Base-by-base conservation (phyloP, 2,329 filamentous ascomycete species). In the Stachybotrys chartarum region DNA sequence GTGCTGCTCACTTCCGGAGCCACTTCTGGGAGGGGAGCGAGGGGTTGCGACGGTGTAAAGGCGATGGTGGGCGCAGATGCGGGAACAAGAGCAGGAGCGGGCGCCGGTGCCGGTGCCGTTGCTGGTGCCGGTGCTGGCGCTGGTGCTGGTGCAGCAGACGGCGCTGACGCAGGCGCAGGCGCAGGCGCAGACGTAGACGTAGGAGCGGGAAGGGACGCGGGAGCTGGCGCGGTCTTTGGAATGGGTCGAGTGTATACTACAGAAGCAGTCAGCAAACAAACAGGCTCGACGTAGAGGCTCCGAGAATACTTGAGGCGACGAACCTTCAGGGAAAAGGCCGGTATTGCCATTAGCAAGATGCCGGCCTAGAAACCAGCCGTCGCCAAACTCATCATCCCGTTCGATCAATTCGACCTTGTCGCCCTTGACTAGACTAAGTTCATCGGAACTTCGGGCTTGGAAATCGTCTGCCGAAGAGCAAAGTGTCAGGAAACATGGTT, bases 401-500 rank as follows among this genome's bases (percentile, higher is more conserved):
- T 94, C 90, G 60, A 93, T 83, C 59, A 95, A 75, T 74, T 93
- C 87, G 58, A 95, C 87, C 60, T 88, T 84, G 66, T 94, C 89
- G 63, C 89, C 92, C 67, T 95, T 95, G 55, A 84, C 78, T 61
- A 99, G 79, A 63, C 85, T 95, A 67, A 99, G 80, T 78, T 99
- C 94, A 74, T 99, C 94, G 56, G 90, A 88, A 71, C 91, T 95
- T 62, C 94, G 86, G 56, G 93, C 92, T 63, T 86, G 78, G 71
- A 99, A 97, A 73, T 97, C 91, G 74, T 99, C 91, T 96, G 56
- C 49, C 55, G 46, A 48, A 48, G 35, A 45, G 47, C 49, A 58
- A 24, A 54, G n/a, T 32, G 57, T 60, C 12, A 59, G 58, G 52
- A 56, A 31, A 31, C 18, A n/a, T 18, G 14, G 45, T 35, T 11